Evolutionary conservation across 805 yeast species (phyloP).

Genomic region (Saturnispora gosingensis): DNA sequence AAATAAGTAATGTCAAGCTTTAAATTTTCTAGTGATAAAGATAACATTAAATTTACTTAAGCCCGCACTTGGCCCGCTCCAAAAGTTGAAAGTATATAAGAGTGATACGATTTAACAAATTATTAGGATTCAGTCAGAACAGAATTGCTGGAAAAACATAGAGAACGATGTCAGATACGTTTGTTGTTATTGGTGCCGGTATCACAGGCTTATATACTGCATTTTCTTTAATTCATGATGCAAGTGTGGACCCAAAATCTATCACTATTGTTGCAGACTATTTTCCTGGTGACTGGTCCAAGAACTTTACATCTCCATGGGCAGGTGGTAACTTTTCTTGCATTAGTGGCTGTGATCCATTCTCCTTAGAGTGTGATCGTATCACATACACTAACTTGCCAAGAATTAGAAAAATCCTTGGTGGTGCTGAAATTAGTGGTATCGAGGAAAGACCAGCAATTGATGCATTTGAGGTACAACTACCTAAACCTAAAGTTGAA

Average conservation of each 20-base stretch:
- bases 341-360: constrained; percentile 48
- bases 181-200: constrained; percentile 42
- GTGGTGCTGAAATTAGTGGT: constrained; percentile 40
- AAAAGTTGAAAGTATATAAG: neutral
- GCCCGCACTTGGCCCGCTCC: neutral
- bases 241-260: constrained; percentile 29
- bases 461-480: constrained; percentile 47
- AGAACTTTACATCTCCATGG: constrained; percentile 69
- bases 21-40: neutral
- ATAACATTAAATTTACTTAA: neutral
- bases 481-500: constrained; percentile 37
- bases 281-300: constrained; percentile 71
- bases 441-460: constrained; percentile 41
- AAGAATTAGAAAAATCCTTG: constrained; percentile 35
- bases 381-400: constrained; percentile 43
- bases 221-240: constrained; percentile 35
- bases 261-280: constrained; percentile 54
- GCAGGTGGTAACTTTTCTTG: constrained; percentile 60
- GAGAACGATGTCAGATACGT: neutral
- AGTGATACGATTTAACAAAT: neutral
- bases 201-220: constrained; percentile 59
- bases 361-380: constrained; percentile 41
- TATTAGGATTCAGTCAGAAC: neutral
- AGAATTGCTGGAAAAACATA: neutral
- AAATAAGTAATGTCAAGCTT: neutral